Conservation (phyloP, 495 filamentous ascomycete genomes). For the Penicillium canariense region DNA sequence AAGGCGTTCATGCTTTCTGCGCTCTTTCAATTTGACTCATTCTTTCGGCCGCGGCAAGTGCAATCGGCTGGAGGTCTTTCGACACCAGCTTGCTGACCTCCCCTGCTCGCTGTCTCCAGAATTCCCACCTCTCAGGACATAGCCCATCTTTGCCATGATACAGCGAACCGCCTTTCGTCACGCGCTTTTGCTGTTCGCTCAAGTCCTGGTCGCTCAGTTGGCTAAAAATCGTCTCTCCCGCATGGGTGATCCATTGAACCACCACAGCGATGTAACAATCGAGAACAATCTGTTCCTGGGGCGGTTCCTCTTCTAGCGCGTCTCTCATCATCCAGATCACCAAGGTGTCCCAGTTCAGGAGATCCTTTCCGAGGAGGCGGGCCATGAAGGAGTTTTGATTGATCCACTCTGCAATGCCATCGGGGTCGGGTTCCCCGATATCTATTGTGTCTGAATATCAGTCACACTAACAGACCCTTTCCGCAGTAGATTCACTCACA, state of each 20-base stretch:
- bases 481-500: not conserved
- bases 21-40: slow-evolving; percentile 4
- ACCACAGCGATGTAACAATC: slow-evolving; percentile 4
- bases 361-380: not conserved
- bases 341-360: slow-evolving; percentile 2
- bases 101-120: slow-evolving; percentile 1
- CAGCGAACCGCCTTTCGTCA: slow-evolving; percentile 5
- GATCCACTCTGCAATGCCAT: slow-evolving; percentile 10
- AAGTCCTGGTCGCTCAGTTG: slow-evolving; percentile 1
- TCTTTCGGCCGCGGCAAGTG: not conserved
- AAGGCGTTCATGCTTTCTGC: too few species aligned
- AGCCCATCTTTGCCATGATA: not conserved
- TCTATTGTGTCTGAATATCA: not conserved
- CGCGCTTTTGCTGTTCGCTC: slow-evolving; percentile 3
- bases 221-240: not conserved
- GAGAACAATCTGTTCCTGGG: slow-evolving; percentile 1
- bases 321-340: slow-evolving; percentile 7
- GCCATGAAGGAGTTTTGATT: slow-evolving; percentile 11
- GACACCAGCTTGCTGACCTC: not conserved
- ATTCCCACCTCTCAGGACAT: slow-evolving; percentile 3
- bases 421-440: not conserved
- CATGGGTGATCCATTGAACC: slow-evolving; percentile 3
- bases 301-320: not conserved
- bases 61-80: not conserved
- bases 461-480: not conserved